These are phyloP conservation scores for Juglanconis oblonga DNA, from an alignment of 2,329 filamentous ascomycete genomes.

Conservation along the genomic window DNA sequence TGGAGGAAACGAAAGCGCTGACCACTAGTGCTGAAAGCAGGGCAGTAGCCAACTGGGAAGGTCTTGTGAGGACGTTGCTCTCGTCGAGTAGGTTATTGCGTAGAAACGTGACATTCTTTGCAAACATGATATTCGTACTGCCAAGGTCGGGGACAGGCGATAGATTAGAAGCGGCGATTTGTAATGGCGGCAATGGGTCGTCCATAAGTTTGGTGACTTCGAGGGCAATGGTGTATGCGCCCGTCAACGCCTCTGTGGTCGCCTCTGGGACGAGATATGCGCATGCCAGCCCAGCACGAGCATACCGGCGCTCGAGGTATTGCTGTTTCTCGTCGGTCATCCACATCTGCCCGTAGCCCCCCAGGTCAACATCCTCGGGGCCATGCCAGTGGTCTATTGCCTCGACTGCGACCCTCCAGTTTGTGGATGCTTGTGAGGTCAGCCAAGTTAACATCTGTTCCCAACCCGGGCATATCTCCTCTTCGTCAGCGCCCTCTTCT, in stretches of 20 bases:
- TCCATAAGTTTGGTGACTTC: conserved; percentile 60
- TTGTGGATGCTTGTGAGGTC: conserved; percentile 52
- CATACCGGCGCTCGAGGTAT: conserved; percentile 62
- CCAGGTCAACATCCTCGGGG: conserved; percentile 66
- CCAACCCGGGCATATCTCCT: conserved; percentile 58
- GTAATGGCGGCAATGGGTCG: conserved; percentile 52
- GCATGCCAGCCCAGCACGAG: conserved; percentile 63
- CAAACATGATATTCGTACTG: conserved; percentile 32
- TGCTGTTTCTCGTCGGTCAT: conserved; percentile 59
- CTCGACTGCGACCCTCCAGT: conserved; percentile 61
- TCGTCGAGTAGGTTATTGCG: conserved; percentile 53
- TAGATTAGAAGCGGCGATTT: conserved; percentile 44
- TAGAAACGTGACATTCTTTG: conserved; percentile 42
- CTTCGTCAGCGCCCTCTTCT: conserved; percentile 22
- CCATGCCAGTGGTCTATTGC: conserved; percentile 72
- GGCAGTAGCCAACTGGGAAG: conserved; percentile 51
- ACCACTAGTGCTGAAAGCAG: conserved; percentile 63
- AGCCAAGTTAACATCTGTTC: conserved; percentile 69
- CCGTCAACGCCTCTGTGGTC: conserved; percentile 54
- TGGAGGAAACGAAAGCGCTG: conserved; percentile 56
- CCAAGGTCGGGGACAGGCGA: conserved; percentile 36
- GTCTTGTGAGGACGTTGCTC: conserved; percentile 64
- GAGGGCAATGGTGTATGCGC: conserved; percentile 57
- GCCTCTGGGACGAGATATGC: conserved; percentile 65
- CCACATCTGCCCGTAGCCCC: conserved; percentile 54